Evolutionary conservation across 1,284 basidiomycete species (phyloP).

Genomic region (Sanghuangporus sanghuang): DNA sequence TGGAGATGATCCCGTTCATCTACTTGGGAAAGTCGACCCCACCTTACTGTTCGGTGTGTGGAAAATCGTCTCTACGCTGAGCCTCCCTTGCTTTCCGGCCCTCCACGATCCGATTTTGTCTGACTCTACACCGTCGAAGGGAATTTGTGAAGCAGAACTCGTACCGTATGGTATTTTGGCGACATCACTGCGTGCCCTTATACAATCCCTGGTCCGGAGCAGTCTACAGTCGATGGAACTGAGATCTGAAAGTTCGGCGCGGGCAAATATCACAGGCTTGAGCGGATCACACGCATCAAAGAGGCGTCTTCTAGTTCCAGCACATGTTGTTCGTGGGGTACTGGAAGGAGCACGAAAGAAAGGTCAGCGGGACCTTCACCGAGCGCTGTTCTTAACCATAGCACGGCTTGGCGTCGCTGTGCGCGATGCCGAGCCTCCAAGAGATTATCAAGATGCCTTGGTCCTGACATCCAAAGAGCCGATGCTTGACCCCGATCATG

Average conservation of each 20-base stretch:
- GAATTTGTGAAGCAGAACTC: background rate
- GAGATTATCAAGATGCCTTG: background rate
- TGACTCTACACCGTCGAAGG: background rate
- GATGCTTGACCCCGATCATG: background rate
- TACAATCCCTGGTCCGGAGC: conserved; percentile 3
- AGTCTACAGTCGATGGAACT: conserved; percentile 8
- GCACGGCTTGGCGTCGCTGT: conserved; percentile 7
- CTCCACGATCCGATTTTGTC: background rate
- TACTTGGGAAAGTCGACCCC: conserved; percentile 8
- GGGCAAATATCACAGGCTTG: background rate
- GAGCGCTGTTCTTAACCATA: conserved; percentile 6
- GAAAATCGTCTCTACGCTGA: background rate
- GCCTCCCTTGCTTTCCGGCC: background rate
- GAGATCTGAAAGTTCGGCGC: background rate
- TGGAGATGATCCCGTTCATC: background rate
- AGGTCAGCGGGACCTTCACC: background rate
- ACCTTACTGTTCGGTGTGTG: conserved; percentile 2
- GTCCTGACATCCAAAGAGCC: background rate
- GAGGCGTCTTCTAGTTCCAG: conserved; percentile 9
- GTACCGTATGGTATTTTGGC: conserved; percentile 10
- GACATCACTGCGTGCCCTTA: conserved; percentile 1
- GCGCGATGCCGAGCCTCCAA: background rate
- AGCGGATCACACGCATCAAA: background rate
- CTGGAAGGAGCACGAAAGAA: background rate
- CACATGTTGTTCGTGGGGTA: conserved; percentile 14